These are phyloP conservation scores for Chimonanthus praecox DNA, from an alignment of 164 flowering plant species.

Conservation along the genomic window DNA sequence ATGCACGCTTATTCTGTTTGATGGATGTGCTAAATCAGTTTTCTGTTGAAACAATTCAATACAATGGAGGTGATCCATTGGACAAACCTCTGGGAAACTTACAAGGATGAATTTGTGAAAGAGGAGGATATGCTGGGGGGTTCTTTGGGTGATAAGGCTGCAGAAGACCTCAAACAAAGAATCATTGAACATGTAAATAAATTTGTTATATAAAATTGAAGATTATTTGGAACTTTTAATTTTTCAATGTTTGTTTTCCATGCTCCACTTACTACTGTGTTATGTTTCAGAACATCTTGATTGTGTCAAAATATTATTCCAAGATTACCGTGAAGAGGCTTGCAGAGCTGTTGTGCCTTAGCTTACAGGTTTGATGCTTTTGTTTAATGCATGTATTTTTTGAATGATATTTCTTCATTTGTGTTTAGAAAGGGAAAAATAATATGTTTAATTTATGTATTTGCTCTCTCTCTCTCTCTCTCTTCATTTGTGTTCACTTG, in stretches of 20 bases:
- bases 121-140: conserved; percentile 90
- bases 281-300: conserved; percentile 76
- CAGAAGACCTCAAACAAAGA: conserved; percentile 81
- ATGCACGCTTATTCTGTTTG: conserved; percentile 5
- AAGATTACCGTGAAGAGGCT: conserved; percentile 87
- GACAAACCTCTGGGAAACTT: conserved; percentile 80
- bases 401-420: too few relatives aligned
- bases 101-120: conserved; percentile 67
- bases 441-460: too few relatives aligned
- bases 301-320: conserved; percentile 93
- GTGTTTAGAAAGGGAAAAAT: too few relatives aligned
- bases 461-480: too few relatives aligned
- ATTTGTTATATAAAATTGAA: too few relatives aligned
- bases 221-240: too few relatives aligned
- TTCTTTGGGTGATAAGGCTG: conserved; percentile 76
- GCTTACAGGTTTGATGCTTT: conserved; percentile 52
- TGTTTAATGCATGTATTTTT: too few relatives aligned
- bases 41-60: conserved; percentile 73
- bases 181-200: conserved; percentile 84
- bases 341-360: conserved; percentile 81
- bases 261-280: too few relatives aligned
- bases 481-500: too few relatives aligned
- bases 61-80: conserved; percentile 98
- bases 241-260: too few relatives aligned
- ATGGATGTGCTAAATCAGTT: conserved; percentile 28